Evolutionary conservation across 106 monocot species (phyloP).

Genomic region (Apostasia ramifera): DNA sequence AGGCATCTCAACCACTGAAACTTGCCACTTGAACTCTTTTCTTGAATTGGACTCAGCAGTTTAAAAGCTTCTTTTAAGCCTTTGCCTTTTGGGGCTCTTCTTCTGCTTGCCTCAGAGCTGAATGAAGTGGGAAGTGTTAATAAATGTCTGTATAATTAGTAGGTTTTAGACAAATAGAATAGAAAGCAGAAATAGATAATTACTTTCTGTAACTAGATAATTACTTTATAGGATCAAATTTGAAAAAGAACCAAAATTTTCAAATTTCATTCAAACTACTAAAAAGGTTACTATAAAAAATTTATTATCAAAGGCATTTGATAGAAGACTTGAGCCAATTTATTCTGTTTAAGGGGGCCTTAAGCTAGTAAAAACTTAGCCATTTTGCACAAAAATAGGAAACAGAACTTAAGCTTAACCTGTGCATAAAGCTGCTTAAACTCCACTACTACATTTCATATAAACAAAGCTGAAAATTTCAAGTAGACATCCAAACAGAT

Average conservation of each 20-base stretch:
- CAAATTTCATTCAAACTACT: neutral
- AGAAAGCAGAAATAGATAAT: neutral
- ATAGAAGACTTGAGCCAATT: too few species aligned
- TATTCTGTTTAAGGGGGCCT: too few species aligned
- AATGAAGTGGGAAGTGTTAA: neutral
- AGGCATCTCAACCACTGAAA: slow-evolving; percentile 22
- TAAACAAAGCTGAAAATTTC: too few species aligned
- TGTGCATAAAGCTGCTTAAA: too few species aligned
- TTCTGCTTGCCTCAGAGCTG: slow-evolving; percentile 35
- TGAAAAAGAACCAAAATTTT: neutral
- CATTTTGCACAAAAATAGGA: too few species aligned
- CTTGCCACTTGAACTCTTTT: slow-evolving; percentile 29
- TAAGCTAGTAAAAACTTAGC: too few species aligned
- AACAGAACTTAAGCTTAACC: too few species aligned
- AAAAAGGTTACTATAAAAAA: neutral
- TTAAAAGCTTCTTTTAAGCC: slow-evolving; percentile 27
- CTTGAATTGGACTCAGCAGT: slow-evolving; percentile 12
- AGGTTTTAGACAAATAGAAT: too few species aligned
- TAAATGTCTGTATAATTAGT: neutral
- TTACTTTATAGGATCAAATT: neutral
- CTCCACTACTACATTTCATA: too few species aligned
- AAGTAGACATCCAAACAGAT: too few species aligned
- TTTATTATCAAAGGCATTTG: neutral
- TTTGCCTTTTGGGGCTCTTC: slow-evolving; percentile 19
- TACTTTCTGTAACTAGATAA: neutral